Conservation (phyloP, 1,139 yeast genomes). For the Arxiozyma slooffiae region DNA sequence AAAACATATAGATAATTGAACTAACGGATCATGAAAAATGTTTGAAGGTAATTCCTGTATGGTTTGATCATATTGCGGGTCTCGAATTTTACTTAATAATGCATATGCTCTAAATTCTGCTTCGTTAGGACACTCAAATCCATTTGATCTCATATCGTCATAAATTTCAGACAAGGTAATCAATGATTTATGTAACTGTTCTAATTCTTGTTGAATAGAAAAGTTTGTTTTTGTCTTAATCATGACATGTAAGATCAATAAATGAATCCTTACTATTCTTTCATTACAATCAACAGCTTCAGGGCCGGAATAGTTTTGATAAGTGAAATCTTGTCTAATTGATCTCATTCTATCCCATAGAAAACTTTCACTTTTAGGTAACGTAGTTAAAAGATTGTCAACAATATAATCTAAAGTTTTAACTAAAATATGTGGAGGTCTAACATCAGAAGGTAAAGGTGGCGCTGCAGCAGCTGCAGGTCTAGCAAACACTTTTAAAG, state of each 20-base stretch:
- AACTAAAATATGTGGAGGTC: constrained; percentile 74
- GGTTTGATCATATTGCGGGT: constrained; percentile 75
- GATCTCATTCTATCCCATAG: constrained; percentile 99
- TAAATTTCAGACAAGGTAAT: constrained; percentile 87
- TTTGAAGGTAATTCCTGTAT: constrained; percentile 56
- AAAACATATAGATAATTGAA: constrained; percentile 64
- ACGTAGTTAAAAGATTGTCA: constrained; percentile 47
- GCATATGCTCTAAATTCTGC: constrained; percentile 91
- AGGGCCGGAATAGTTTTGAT: constrained; percentile 87
- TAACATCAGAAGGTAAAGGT: constrained; percentile 91
- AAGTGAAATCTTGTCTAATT: constrained; percentile 92
- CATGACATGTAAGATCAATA: constrained; percentile 77
- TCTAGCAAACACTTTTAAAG: constrained; percentile 87
- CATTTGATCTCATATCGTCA: constrained; percentile 63
- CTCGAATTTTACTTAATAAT: constrained; percentile 67
- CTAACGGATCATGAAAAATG: constrained; percentile 45
- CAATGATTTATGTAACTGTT: constrained; percentile 84
- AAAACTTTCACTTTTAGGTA: constrained; percentile 84
- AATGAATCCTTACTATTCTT: constrained; percentile 79
- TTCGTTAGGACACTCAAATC: constrained; percentile 68
- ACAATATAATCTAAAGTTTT: constrained; percentile 62
- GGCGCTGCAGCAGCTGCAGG: constrained; percentile 99
- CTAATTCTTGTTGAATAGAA: constrained; percentile 90
- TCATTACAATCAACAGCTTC: constrained; percentile 93
- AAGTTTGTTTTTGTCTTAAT: constrained; percentile 67